A percentile compares a stretch with the other conserved stretches of the same genome.
phyloP scores from a whole-genome alignment of 73 alveolate species.

The Breviolum minutum region DNA sequence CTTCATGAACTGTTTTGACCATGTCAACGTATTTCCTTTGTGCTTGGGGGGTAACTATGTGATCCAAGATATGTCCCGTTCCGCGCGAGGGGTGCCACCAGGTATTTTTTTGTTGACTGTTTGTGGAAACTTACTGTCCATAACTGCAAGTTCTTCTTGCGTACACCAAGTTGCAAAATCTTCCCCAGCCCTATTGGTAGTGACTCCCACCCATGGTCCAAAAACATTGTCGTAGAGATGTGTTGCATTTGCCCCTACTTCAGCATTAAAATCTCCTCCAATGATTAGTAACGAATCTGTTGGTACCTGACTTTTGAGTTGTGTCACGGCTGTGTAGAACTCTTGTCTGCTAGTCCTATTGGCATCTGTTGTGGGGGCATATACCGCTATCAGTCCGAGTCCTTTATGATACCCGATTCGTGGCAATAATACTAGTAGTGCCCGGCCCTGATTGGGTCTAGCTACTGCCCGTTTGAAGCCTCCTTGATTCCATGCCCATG shows the following conservation, averaged over 20 bases:
- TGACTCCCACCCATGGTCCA: neutral
- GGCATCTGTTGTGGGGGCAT: neutral
- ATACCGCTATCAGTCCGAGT: neutral
- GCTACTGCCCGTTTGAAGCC: neutral
- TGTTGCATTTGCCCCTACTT: neutral
- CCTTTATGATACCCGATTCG: neutral
- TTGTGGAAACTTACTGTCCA: neutral
- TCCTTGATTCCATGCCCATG: neutral
- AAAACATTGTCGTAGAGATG: neutral
- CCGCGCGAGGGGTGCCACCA: slow-evolving; percentile 83
- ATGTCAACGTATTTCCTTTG: neutral
- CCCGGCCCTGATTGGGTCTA: neutral
- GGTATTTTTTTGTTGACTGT: neutral
- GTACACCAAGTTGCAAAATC: neutral
- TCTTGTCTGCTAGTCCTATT: neutral
- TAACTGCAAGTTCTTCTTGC: neutral
- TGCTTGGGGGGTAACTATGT: neutral
- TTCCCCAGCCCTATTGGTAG: neutral
- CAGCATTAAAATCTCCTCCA: slow-evolving; percentile 78
- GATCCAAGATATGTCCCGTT: slow-evolving; percentile 35
- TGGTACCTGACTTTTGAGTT: neutral
- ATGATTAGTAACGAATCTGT: neutral
- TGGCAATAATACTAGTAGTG: neutral
- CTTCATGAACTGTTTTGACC: slow-evolving; percentile 16
- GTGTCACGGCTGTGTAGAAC: neutral